Conservation (phyloP, 306 rosid species). For the Arachis stenosperma region DNA sequence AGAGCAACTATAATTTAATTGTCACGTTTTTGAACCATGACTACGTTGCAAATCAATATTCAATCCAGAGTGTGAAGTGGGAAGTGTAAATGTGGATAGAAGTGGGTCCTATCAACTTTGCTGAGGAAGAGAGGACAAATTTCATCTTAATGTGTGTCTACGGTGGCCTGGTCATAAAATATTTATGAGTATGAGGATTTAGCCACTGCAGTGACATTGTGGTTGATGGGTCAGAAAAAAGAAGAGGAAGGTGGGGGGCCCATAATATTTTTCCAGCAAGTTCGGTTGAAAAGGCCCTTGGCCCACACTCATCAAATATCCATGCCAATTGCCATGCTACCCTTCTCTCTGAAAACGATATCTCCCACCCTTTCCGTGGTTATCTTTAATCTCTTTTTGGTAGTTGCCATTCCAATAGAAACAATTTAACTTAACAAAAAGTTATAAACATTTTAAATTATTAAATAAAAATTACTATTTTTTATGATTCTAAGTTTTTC, state of each 20-base stretch:
- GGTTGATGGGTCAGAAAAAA: background rate
- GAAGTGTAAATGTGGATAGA: background rate
- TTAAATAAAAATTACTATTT: too few species aligned
- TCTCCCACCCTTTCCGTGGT: background rate
- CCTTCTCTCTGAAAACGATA: background rate
- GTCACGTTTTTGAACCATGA: background rate
- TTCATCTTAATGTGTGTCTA: background rate
- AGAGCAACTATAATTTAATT: background rate
- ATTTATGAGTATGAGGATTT: too few species aligned
- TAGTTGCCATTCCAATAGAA: background rate
- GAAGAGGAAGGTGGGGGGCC: background rate
- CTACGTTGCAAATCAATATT: background rate
- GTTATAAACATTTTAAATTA: too few species aligned
- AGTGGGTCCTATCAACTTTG: background rate
- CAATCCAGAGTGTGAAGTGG: background rate
- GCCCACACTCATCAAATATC: conserved; percentile 33
- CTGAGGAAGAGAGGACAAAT: background rate
- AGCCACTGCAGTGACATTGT: too few species aligned
- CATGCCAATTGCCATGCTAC: background rate
- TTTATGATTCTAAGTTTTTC: too few species aligned
- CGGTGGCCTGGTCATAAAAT: too few species aligned
- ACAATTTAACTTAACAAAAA: too few species aligned
- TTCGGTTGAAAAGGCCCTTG: background rate
- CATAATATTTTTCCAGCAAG: conserved; percentile 10
- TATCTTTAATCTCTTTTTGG: background rate